These are phyloP conservation scores for Eucalyptus polyanthemos DNA, from an alignment of 345 rosid species.

Conservation along the genomic window DNA sequence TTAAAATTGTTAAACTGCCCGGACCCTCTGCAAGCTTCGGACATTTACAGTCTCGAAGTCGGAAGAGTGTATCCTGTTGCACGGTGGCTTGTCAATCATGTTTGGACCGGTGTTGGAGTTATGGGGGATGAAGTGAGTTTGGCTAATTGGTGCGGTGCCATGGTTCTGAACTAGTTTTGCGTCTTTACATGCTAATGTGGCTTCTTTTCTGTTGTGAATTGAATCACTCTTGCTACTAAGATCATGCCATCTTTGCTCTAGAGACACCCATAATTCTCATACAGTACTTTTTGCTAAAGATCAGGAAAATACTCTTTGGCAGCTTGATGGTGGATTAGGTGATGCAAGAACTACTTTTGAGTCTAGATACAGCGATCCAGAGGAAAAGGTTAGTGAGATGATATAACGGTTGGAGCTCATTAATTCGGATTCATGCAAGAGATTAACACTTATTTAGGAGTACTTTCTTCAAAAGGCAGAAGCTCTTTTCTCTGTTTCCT, in stretches of 20 bases:
- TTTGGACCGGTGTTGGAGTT: background rate
- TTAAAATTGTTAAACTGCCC: background rate
- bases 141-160: background rate
- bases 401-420: background rate
- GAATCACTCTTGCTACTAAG: background rate
- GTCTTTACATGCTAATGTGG: background rate
- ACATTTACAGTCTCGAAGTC: background rate
- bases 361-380: slow-evolving; percentile 8
- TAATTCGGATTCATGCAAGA: background rate
- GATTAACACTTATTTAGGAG: background rate
- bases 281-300: background rate
- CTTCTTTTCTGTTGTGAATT: background rate
- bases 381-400: slow-evolving; percentile 17
- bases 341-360: slow-evolving; percentile 11
- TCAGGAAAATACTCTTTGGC: background rate
- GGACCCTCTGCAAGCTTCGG: background rate
- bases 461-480: background rate
- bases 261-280: background rate
- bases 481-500: background rate
- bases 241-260: background rate
- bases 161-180: background rate
- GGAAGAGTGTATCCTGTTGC: background rate
- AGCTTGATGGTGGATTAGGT: slow-evolving; percentile 8
- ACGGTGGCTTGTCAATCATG: background rate
- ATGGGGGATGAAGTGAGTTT: background rate